Percentiles rank a stretch among this genome's conserved stretches.
Conservation (phyloP, 2,329 filamentous ascomycete genomes). For the Fusarium oxysporum region DNA sequence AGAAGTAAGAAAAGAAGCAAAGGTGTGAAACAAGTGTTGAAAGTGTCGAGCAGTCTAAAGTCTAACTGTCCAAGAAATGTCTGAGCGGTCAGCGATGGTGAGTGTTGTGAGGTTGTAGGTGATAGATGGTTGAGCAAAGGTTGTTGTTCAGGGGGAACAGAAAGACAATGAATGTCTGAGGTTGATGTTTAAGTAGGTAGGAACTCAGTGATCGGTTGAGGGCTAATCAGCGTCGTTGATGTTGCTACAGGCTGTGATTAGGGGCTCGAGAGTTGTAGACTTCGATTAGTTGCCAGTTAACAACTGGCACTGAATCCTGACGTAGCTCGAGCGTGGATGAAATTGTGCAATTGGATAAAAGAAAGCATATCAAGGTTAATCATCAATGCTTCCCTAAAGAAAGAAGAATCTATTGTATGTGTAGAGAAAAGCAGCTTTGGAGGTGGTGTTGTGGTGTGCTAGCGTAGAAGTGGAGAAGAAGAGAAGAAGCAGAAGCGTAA, state of each 20-base stretch:
- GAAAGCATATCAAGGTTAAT: not conserved
- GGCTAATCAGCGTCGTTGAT: conserved; percentile 18
- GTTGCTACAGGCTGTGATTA: not conserved
- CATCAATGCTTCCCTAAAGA: not conserved
- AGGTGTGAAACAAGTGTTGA: not conserved
- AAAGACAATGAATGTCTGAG: not conserved
- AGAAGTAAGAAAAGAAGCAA: not conserved
- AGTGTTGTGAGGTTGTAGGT: not conserved
- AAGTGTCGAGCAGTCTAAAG: not conserved
- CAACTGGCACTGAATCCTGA: conserved; percentile 3
- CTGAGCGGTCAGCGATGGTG: not conserved
- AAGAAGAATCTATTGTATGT: not conserved
- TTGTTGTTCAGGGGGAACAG: not conserved
- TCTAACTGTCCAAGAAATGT: conserved; percentile 24
- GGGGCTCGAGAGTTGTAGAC: not conserved
- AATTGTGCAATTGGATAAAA: not conserved
- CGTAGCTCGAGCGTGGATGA: conserved; percentile 9
- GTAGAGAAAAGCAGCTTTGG: not conserved
- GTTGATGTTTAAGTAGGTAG: not conserved
- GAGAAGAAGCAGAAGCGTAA: conserved; percentile 1
- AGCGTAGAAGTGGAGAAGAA: conserved; percentile 1
- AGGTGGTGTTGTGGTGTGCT: not conserved
- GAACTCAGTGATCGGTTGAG: not conserved
- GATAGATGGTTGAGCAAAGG: not conserved
- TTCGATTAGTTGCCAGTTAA: not conserved